A percentile compares a stretch with the other conserved stretches of the same genome.
Evolutionary conservation across 257 asterid genomes (phyloP).

Genomic region (Orobanche coerulescens): DNA sequence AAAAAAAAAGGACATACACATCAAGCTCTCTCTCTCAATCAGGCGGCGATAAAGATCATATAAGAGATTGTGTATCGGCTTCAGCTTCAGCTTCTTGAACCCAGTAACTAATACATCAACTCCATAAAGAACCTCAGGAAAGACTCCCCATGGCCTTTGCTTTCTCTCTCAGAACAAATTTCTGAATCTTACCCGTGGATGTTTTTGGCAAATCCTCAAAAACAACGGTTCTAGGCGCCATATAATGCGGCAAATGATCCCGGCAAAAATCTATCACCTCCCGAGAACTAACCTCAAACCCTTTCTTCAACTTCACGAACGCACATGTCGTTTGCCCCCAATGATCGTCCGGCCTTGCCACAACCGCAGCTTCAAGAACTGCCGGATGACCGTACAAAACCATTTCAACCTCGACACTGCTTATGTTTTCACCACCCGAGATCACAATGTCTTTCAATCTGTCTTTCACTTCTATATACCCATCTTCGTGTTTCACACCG

Average conservation of each 20-base stretch:
- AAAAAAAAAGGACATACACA: too few relatives aligned
- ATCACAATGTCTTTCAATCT: slow-evolving; percentile 45
- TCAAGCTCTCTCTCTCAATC: too few relatives aligned
- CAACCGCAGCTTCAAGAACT: slow-evolving; percentile 48
- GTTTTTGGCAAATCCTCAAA: slow-evolving; percentile 44
- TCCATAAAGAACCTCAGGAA: slow-evolving; percentile 20
- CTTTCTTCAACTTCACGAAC: slow-evolving; percentile 45
- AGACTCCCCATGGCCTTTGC: slow-evolving; percentile 44
- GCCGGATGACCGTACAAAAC: slow-evolving; percentile 39
- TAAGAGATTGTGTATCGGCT: too few relatives aligned
- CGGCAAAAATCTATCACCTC: slow-evolving; percentile 16
- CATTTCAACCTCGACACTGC: slow-evolving; percentile 38
- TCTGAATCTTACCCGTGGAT: slow-evolving; percentile 53
- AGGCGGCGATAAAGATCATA: too few relatives aligned
- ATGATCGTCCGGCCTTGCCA: slow-evolving; percentile 43
- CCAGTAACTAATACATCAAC: too few relatives aligned
- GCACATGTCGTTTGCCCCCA: slow-evolving; percentile 59
- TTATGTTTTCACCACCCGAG: slow-evolving; percentile 48
- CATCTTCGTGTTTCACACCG: slow-evolving; percentile 42
- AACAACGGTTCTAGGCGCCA: slow-evolving; percentile 45
- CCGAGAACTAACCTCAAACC: slow-evolving; percentile 23
- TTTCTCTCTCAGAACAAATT: slow-evolving; percentile 43
- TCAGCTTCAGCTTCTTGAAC: too few relatives aligned
- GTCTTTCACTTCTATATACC: slow-evolving; percentile 31
- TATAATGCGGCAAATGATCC: slow-evolving; percentile 43